Conservation (phyloP, 108 stramenopile genomes). For the Cyclostephanos invisitatus region DNA sequence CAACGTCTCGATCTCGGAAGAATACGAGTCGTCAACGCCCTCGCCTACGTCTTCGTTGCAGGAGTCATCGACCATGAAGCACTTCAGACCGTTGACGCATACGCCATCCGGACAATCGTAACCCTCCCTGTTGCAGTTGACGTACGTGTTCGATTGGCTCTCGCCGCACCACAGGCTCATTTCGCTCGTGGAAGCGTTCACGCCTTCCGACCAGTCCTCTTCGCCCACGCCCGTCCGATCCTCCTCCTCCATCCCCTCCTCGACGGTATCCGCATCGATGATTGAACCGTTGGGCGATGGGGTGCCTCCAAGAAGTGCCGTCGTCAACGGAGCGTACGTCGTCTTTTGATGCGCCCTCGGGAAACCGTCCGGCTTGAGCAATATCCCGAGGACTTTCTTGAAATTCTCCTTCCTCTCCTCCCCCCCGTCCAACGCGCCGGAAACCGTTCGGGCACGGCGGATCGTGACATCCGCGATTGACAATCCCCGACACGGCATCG, state of each 20-base stretch:
- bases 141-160: constrained; percentile 19
- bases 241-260: too few species aligned
- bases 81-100: constrained; percentile 35
- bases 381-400: constrained; percentile 25
- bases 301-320: background rate
- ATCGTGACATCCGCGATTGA: constrained; percentile 29
- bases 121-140: constrained; percentile 37
- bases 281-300: background rate
- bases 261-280: too few species aligned
- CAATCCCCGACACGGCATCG: constrained; percentile 41
- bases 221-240: background rate
- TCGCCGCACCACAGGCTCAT: constrained; percentile 39
- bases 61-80: constrained; percentile 22
- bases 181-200: background rate
- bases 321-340: background rate
- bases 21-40: background rate
- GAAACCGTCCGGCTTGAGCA: constrained; percentile 9
- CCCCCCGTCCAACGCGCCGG: constrained; percentile 33
- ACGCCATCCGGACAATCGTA: constrained; percentile 36
- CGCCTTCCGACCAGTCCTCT: constrained; percentile 23
- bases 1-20: background rate
- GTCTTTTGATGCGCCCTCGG: background rate
- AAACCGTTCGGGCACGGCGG: constrained; percentile 18
- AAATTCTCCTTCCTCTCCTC: constrained; percentile 43
- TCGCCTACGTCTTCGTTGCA: background rate